Conservation (phyloP, 164 flowering plant species). For the Taxillus chinensis region DNA sequence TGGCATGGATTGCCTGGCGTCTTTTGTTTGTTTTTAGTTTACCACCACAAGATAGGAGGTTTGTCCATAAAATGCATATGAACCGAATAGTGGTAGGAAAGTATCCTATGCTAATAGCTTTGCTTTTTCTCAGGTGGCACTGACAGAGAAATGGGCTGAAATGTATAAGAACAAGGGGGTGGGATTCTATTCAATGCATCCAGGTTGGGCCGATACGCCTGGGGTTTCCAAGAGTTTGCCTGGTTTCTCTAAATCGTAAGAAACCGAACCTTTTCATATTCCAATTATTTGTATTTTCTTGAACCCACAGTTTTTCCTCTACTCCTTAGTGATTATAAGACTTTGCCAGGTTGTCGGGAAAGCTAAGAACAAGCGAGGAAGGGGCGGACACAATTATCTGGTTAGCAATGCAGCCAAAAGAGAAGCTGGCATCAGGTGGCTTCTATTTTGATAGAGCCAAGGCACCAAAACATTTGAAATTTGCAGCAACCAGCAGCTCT, state of each 20-base stretch:
- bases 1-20: too few species aligned
- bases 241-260: constrained; percentile 52
- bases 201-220: constrained; percentile 96
- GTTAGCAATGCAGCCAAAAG: constrained; percentile 84
- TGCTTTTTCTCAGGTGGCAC: constrained; percentile 49
- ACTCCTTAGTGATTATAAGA: not conserved
- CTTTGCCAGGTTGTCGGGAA: constrained; percentile 51
- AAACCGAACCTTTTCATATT: not conserved
- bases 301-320: not conserved
- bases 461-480: constrained; percentile 65
- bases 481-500: constrained; percentile 53
- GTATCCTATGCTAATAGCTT: not conserved
- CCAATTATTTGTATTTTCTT: too few species aligned
- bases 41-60: too few species aligned
- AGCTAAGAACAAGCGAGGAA: constrained; percentile 67
- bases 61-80: too few species aligned
- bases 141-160: constrained; percentile 88
- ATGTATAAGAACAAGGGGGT: constrained; percentile 57
- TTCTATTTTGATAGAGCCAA: constrained; percentile 86
- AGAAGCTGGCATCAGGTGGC: constrained; percentile 59
- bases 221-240: constrained; percentile 81
- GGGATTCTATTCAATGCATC: constrained; percentile 93
- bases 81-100: not conserved
- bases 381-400: constrained; percentile 88
- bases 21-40: too few species aligned